Base-by-base conservation (phyloP, 257 asterid genomes). In the Solanum sejunctum region DNA sequence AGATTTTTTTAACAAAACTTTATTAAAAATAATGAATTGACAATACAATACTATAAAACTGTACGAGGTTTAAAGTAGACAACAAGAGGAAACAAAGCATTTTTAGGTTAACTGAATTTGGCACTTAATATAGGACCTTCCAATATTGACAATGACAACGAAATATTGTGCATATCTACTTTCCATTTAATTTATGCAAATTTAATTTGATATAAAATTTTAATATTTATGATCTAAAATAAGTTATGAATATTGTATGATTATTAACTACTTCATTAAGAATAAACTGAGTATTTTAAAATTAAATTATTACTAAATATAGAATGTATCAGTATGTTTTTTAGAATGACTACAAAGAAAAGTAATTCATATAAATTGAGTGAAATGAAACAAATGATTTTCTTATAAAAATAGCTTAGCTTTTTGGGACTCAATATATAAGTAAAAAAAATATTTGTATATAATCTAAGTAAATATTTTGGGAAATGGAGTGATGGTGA, bases 171-270 rank as follows among this genome's bases (percentile, higher is more conserved):
- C 39, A 7, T 32, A 63, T 21, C 61, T n/a, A 57, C 0, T 60
- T 1, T n/a, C 7, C 7, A 0, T 58, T 58, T 58, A 9, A 58
- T n/a, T 58, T n/a, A n/a, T 58, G 1, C 10, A 2, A n/a, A 0
- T 20, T 1, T n/a, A n/a, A 58, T 10, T 58, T n/a, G 10, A 4
- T n/a, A 10, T 58, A n/a, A 1, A 60, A 0, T 60, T 58, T n/a
- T 20, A 58, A 58, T 9, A 58, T 58, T 58, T 10, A n/a, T 58
- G 3, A 0, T 20, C 3, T 58, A n/a, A 58, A 4, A n/a, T 10
- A 58, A 4, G n/a, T 10, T 0, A 10, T 4, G 10, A 3, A 58
- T 58, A n/a, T 0, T 0, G 7, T n/a, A 2, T 58, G 21, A n/a
- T 58, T 58, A 58, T 58, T 20, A 58, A 58, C n/a, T 6, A 58